Evolutionary conservation across 345 rosid species (phyloP), one percentile per base, ranked within the genome.

Genomic region (Eucalyptus regnans): DNA sequence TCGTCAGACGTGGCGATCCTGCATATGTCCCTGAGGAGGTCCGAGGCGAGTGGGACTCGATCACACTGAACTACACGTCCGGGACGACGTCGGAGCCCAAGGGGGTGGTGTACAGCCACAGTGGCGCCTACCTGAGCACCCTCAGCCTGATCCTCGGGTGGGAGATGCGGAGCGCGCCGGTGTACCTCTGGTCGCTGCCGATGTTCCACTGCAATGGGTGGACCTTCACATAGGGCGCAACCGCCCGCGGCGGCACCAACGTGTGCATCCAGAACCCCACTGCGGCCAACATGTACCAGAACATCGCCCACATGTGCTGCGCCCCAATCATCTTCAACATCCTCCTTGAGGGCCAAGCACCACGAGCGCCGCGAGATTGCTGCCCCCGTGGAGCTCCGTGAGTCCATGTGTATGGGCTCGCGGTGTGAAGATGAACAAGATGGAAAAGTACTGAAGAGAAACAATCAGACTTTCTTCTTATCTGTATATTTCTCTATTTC

Each of bases 191-290:
- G 97, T 91, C 97, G 3, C 95, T 97, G 3, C 99, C 96, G 1
- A 97, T 95, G 97, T 96, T 95, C 88, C 98, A 97, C 86, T 95
- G 95, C 86, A 95, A 95, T 50, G 97, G 97, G 1, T 96, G 99
- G 98, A 93, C 95, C 16, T 96, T 96, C 92, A 90, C 98, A 1
- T 95, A 97, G 97, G 95, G 96, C 1, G 37, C 90, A 4, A 95
- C 97, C 0, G 98, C 98, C 1, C 92, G 91, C 1, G 99, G 96
- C 1, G 97, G 97, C 15, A 94, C 96, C 64, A 94, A 94, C 58
- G 90, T 95, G 8, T 96, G 98, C 88, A 33, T 97, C 3, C 94
- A 95, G 54, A 94, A 91, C 93, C 91, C 94, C 31, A 93, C 94
- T 1, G 95, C 97, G 0, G 14, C 25, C 25, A 92, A 93, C 79